phyloP scores from a whole-genome alignment of 2,329 filamentous ascomycete species.

The Trichoderma afroharzianum region DNA sequence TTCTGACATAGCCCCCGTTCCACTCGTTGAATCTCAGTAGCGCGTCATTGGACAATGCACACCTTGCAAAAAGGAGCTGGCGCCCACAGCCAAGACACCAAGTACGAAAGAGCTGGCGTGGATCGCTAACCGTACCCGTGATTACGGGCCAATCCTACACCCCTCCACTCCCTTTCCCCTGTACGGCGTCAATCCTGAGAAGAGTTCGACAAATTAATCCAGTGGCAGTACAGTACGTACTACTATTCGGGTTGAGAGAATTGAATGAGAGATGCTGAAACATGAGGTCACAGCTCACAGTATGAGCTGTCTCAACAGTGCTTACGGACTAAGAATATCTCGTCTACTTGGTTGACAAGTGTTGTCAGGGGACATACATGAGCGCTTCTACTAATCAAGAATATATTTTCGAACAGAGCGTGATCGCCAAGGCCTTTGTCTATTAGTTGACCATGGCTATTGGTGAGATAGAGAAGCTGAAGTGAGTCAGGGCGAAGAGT shows the following conservation, averaged over 20 bases:
- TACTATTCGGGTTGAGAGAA: neutral
- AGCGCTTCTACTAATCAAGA: neutral
- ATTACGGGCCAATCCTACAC: neutral
- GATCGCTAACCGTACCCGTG: conserved; percentile 13
- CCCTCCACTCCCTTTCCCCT: neutral
- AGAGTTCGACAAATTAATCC: neutral
- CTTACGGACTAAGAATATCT: neutral
- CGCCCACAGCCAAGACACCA: neutral
- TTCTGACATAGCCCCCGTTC: conserved; percentile 2
- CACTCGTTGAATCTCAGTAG: conserved; percentile 1
- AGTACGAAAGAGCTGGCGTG: conserved; percentile 11
- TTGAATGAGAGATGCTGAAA: neutral
- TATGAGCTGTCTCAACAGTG: neutral
- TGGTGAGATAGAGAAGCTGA: neutral
- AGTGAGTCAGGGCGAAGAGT: neutral
- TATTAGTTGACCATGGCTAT: neutral
- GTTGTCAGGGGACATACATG: neutral
- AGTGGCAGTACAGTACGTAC: neutral
- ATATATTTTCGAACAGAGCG: neutral
- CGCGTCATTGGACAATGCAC: neutral
- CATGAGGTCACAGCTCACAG: neutral
- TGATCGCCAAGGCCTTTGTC: neutral
- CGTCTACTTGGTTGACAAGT: neutral
- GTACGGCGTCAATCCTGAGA: neutral
- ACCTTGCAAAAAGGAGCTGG: conserved; percentile 9